Base-by-base conservation (phyloP, 805 yeast genomes). In the Lipomyces sp. region DNA sequence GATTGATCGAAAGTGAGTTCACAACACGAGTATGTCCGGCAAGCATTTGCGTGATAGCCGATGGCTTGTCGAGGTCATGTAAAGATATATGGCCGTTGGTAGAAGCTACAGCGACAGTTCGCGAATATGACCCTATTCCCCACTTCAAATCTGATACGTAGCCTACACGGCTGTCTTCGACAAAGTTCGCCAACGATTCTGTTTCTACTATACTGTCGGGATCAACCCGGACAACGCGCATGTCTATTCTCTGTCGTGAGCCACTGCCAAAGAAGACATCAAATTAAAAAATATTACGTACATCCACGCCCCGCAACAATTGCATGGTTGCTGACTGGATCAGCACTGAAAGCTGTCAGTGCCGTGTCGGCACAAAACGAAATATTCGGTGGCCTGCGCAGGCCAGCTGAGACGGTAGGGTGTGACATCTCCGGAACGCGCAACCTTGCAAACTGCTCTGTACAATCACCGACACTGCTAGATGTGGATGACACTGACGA, bases 1-100 rank as follows among this genome's bases (percentile, higher is more conserved):
- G 87, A 54, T 81, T 82, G 82, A 89, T 84, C 48, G 81, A 76
- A 39, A 84, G 76, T 19, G 81, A 69, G 49, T 80, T 66, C 13
- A 82, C 74, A 46, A 76, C 75, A 0, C 83, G 74, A 45, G 68
- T 61, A 11, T 75, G 76, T 53, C 77, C 68, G 19, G 51, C 29
- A 40, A 65, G 45, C 24, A 31, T 24, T 8, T 16, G 24, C 34
- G 40, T 38, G 29, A 45, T 18, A 21, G 36, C 42, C 19, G 35
- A 47, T 8, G 56, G 58, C 2, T 43, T 36, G 8, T 66, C 65
- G 19, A 61, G 51, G 34, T 61, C 55, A 57, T 69, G 68, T 29
- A 70, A 44, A 19, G 64, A 56, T 6, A 70, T 61, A 18, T 59
- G 42, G 18, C 74, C 74, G 38, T 38, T 55, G 32, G 54, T 55